phyloP scores from a whole-genome alignment of 2,329 filamentous ascomycete genomes.

The Talaromyces sp. region DNA sequence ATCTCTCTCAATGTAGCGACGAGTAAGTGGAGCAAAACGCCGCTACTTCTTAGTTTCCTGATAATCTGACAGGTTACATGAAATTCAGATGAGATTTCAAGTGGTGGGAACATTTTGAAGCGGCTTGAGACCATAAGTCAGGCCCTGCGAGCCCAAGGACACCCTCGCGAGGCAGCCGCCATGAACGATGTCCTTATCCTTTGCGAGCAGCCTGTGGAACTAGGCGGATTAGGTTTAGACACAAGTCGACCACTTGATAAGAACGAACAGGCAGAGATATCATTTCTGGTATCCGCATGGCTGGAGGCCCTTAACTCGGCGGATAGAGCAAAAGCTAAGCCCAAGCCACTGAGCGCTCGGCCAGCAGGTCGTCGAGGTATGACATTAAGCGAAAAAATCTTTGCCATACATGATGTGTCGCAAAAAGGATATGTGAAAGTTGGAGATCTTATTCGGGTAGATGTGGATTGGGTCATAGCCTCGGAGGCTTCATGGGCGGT shows the following conservation, averaged over 20 bases:
- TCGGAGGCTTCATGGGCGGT: conserved; percentile 43
- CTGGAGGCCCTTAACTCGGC: conserved; percentile 29
- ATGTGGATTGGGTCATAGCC: conserved; percentile 48
- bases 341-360: conserved; percentile 15
- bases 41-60: neutral
- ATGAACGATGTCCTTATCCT: conserved; percentile 22
- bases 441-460: conserved; percentile 42
- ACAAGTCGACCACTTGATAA: neutral
- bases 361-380: conserved; percentile 31
- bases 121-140: conserved; percentile 3
- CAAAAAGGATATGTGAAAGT: conserved; percentile 33
- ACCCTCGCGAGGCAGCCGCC: conserved; percentile 15
- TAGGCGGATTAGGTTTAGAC: conserved; percentile 21
- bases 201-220: conserved; percentile 20
- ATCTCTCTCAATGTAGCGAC: neutral
- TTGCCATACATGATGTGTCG: conserved; percentile 43
- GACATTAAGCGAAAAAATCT: conserved; percentile 47
- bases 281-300: conserved; percentile 29
- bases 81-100: neutral
- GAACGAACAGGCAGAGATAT: conserved; percentile 21
- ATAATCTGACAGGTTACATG: neutral
- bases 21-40: neutral
- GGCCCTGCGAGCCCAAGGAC: neutral
- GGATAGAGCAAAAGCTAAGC: conserved; percentile 20
- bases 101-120: neutral